phyloP scores from a whole-genome alignment of 1,284 basidiomycete species.

The Psilocybe mexicana region DNA sequence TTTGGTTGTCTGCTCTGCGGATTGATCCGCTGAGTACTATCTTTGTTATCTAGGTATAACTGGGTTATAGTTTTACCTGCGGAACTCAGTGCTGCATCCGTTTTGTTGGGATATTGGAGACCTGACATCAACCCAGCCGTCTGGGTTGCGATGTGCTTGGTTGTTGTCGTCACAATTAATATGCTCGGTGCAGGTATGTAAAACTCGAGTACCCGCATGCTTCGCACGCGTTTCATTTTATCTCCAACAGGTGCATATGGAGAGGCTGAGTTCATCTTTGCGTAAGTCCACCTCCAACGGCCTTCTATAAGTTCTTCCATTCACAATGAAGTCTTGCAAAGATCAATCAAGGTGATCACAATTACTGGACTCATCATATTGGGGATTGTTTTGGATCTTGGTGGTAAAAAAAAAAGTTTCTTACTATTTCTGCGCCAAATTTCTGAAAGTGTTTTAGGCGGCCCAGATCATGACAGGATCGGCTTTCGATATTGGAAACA shows the following conservation, averaged over 20 bases:
- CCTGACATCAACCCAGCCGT: slow-evolving; percentile 60
- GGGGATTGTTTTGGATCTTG: slow-evolving; percentile 72
- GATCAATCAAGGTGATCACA: slow-evolving; percentile 79
- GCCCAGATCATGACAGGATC: slow-evolving; percentile 48
- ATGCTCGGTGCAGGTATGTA: slow-evolving; percentile 65
- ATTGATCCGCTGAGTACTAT: background rate
- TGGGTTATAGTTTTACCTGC: slow-evolving; percentile 75
- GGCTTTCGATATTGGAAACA: slow-evolving; percentile 72
- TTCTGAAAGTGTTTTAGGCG: slow-evolving; percentile 29
- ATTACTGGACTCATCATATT: slow-evolving; percentile 66
- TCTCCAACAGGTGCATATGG: slow-evolving; percentile 56
- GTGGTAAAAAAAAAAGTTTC: slow-evolving; percentile 43
- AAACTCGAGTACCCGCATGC: background rate
- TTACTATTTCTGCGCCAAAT: background rate
- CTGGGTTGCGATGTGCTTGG: slow-evolving; percentile 77
- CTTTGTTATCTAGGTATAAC: slow-evolving; percentile 44
- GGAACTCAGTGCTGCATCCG: slow-evolving; percentile 75
- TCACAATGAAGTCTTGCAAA: slow-evolving; percentile 23
- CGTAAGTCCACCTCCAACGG: slow-evolving; percentile 33
- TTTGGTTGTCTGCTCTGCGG: background rate
- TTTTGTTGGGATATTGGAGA: slow-evolving; percentile 80
- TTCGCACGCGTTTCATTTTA: background rate
- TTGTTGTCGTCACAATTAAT: slow-evolving; percentile 77
- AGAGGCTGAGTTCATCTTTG: slow-evolving; percentile 75
- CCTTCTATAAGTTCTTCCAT: background rate